A percentile compares a stretch with the other conserved stretches of the same genome.
Evolutionary conservation across 257 asterid genomes (phyloP).

Genomic region (Lithospermum erythrorhizon): DNA sequence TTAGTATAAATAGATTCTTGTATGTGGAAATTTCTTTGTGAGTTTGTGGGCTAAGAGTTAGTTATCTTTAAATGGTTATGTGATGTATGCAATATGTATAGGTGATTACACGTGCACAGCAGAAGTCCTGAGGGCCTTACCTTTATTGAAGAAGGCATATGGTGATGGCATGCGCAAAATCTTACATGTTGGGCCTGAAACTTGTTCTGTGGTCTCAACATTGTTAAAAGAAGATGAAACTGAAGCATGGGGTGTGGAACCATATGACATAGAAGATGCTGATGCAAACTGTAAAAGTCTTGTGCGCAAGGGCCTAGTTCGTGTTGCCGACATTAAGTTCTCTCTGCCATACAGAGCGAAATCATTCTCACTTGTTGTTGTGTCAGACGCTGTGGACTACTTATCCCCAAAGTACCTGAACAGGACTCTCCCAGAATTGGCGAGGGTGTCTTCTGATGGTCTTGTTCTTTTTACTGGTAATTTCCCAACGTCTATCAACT

Average conservation of each 20-base stretch:
- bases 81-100: constrained; percentile 13
- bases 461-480: constrained; percentile 70
- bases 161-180: constrained; percentile 66
- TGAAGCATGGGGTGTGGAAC: constrained; percentile 92
- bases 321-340: constrained; percentile 77
- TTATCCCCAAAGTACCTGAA: constrained; percentile 77
- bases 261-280: constrained; percentile 71
- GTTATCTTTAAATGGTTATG: background rate
- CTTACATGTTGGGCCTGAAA: constrained; percentile 79
- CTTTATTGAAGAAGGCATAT: constrained; percentile 55
- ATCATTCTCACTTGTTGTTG: constrained; percentile 79
- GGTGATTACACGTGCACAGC: constrained; percentile 58
- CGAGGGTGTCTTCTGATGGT: constrained; percentile 79
- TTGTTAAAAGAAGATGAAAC: constrained; percentile 62
- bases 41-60: background rate
- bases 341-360: constrained; percentile 76
- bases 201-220: constrained; percentile 63
- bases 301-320: constrained; percentile 53
- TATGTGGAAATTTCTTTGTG: background rate
- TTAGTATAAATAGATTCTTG: too few relatives aligned
- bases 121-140: constrained; percentile 51
- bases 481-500: background rate
- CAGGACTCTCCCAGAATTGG: constrained; percentile 79
- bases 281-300: constrained; percentile 52
- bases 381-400: constrained; percentile 79